Evolutionary conservation across 805 yeast genomes (phyloP), one percentile per base, ranked within the genome.

Genomic region (Ogataea methanolica): DNA sequence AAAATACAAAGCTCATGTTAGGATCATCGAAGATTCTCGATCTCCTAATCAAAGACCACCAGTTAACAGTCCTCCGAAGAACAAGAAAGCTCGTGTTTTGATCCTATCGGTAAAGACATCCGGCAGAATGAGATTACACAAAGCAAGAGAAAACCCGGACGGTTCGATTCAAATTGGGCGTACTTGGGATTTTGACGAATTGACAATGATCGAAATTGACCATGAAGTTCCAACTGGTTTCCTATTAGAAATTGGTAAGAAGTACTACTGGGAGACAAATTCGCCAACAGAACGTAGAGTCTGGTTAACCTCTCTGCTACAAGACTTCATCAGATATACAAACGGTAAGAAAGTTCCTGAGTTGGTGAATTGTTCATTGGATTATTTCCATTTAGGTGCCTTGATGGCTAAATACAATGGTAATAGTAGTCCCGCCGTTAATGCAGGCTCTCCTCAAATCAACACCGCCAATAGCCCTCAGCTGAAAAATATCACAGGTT

Each of bases 111-210:
- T 78, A 2, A 80, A 84, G 60, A 72, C 76, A 42, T 74, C 83
- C 6, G 92, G 92, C 0, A 68, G 85, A 23, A 83, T 87, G 33
- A 74, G 82, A 48, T 57, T 91, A 12, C 96, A 90, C 62, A 91
- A 92, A 66, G 96, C 95, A 2, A 82, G 95, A 58, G 89, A 80
- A 62, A 85, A 85, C 56, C 71, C 78, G 9, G 86, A 87, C 55
- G 83, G 86, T 1, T 65, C 82, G 1, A 80, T 86, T 57, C 97
- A 91, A 66, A 88, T 91, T 44, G 98, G 98, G 33, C 78, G 97
- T 59, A 85, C 96, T 3, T 91, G 98, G 98, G 82, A 80, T 52
- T 69, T 92, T 57, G 86, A 79, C 50, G 95, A 88, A 56, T 69
- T 92, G 53, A 63, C 72, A 4, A 64, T 66, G 39, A 64, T 91